These are phyloP conservation scores for Exophiala sp. DNA, from an alignment of 2,329 filamentous ascomycete genomes.

Conservation along the genomic window DNA sequence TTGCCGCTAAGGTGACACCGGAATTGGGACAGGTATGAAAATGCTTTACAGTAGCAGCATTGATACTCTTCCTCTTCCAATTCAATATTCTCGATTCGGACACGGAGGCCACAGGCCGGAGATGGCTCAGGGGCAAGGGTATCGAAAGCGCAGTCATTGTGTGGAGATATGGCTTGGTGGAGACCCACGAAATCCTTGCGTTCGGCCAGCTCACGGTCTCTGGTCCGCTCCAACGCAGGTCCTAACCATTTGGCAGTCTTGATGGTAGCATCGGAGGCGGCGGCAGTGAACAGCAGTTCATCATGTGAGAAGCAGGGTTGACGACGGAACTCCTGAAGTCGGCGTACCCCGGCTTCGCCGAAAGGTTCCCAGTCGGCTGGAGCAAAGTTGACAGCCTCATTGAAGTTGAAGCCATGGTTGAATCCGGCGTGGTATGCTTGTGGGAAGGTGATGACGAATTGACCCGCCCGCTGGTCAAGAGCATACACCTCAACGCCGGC, in stretches of 20 bases:
- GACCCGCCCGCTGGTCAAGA: constrained; percentile 89
- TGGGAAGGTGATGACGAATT: constrained; percentile 94
- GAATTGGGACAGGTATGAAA: constrained; percentile 84
- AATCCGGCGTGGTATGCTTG: constrained; percentile 97
- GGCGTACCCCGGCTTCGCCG: constrained; percentile 76
- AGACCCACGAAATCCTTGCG: constrained; percentile 63
- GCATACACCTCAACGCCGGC: constrained; percentile 90
- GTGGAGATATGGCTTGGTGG: constrained; percentile 52
- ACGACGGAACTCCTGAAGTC: constrained; percentile 77
- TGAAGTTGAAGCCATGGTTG: constrained; percentile 98
- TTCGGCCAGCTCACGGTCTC: constrained; percentile 63
- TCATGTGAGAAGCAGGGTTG: constrained; percentile 98
- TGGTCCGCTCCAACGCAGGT: constrained; percentile 74
- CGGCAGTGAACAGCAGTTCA: constrained; percentile 85
- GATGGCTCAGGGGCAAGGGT: constrained; percentile 29
- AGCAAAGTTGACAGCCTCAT: constrained; percentile 97
- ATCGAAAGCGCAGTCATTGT: constrained; percentile 49
- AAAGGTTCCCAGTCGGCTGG: constrained; percentile 92
- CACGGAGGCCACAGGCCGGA: constrained; percentile 53
- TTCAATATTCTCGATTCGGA: constrained; percentile 64
- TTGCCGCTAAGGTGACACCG: constrained; percentile 77
- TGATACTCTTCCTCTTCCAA: constrained; percentile 88
- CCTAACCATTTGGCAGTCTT: constrained; percentile 92
- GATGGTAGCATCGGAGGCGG: constrained; percentile 71
- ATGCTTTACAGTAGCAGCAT: constrained; percentile 86